A percentile compares a stretch with the other conserved stretches of the same genome.
Conservation (phyloP, 768 basidiomycete species). For the Lentinula aciculospora region DNA sequence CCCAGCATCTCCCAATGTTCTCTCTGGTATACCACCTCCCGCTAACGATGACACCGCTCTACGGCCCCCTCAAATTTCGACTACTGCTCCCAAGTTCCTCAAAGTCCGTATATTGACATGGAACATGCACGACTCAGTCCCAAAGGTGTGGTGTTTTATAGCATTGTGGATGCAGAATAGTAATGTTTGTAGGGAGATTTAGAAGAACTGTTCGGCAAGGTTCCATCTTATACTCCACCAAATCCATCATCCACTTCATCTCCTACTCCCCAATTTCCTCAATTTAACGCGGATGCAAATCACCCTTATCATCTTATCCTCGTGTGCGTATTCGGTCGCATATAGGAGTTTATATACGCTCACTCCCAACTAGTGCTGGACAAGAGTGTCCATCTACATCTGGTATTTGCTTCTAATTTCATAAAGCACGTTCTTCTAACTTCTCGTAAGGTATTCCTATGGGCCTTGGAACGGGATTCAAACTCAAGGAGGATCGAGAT, state of each 20-base stretch:
- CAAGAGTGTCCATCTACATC: constrained; percentile 82
- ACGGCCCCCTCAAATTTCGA: constrained; percentile 17
- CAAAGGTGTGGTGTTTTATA: constrained; percentile 39
- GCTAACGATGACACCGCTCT: constrained; percentile 12
- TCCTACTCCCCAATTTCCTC: constrained; percentile 40
- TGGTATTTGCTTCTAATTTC: constrained; percentile 30
- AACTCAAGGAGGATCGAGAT: constrained; percentile 50
- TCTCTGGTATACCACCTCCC: neutral
- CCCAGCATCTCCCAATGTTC: constrained; percentile 27
- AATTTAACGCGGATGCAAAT: constrained; percentile 26
- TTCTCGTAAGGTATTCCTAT: constrained; percentile 57
- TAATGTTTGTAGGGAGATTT: constrained; percentile 54
- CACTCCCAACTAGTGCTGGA: constrained; percentile 33
- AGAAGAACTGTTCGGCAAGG: constrained; percentile 61
- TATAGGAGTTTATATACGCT: neutral
- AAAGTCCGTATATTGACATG: constrained; percentile 71
- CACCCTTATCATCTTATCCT: constrained; percentile 81
- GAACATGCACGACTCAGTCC: constrained; percentile 84
- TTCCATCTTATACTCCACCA: constrained; percentile 36
- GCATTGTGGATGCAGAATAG: constrained; percentile 12
- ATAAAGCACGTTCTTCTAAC: neutral
- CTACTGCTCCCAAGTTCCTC: constrained; percentile 35
- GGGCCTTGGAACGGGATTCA: constrained; percentile 75
- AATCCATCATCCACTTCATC: constrained; percentile 18
- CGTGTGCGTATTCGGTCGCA: constrained; percentile 45